Conservation (phyloP, 2,329 filamentous ascomycete genomes). For the Geosmithia putterillii region DNA sequence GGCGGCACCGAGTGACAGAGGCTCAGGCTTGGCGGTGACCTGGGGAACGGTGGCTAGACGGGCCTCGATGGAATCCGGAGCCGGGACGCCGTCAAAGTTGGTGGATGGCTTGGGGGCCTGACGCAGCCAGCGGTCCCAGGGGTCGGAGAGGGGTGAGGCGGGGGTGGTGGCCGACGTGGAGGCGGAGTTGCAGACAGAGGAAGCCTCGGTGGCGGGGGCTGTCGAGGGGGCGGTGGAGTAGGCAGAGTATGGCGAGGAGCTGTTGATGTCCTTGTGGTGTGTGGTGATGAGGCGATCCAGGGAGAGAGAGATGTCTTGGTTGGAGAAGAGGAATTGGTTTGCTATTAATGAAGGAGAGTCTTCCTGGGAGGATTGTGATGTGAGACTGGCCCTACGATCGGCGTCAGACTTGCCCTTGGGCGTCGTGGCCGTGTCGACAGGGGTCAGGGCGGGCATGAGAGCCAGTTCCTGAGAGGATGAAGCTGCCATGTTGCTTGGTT, state of each 20-base stretch:
- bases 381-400: neutral
- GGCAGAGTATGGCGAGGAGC: neutral
- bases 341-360: neutral
- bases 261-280: neutral
- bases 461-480: neutral
- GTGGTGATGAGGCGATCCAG: neutral
- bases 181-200: constrained; percentile 1
- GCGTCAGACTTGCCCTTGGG: neutral
- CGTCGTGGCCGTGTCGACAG: neutral
- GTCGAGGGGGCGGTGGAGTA: constrained; percentile 2
- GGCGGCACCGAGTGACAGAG: constrained; percentile 45
- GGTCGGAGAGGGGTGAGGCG: neutral
- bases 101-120: neutral
- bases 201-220: neutral
- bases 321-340: neutral
- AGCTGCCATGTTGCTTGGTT: neutral
- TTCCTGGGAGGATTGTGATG: neutral
- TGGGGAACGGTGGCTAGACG: constrained; percentile 51
- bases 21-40: constrained; percentile 48
- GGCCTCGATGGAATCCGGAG: neutral
- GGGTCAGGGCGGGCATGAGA: neutral
- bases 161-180: constrained; percentile 2
- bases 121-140: neutral
- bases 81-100: constrained; percentile 1
- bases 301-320: neutral